A percentile compares a stretch with the other conserved stretches of the same genome.
Conservation (phyloP, 1,284 basidiomycete genomes). For the Tetrapyrgos nigripes region DNA sequence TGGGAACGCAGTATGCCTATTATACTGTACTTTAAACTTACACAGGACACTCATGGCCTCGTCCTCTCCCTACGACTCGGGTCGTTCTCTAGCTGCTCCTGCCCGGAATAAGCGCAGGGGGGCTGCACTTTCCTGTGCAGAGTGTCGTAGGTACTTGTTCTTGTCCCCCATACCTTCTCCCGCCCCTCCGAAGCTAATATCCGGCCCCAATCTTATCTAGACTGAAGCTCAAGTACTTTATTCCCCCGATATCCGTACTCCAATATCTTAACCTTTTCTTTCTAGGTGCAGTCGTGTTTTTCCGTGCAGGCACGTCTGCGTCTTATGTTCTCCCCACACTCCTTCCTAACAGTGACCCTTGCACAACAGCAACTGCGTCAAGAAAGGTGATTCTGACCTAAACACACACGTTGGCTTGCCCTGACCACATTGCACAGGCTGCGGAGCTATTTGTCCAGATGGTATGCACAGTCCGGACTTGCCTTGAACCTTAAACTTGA, state of each 20-base stretch:
- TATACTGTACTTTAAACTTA: too few species aligned
- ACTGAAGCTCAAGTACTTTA: constrained; percentile 64
- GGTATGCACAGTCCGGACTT: constrained; percentile 39
- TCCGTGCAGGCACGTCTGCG: constrained; percentile 54
- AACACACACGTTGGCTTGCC: neutral
- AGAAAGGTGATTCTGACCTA: constrained; percentile 61
- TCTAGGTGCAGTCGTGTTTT: constrained; percentile 66
- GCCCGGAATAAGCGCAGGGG: constrained; percentile 55
- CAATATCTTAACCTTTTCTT: constrained; percentile 13
- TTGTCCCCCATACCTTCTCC: neutral
- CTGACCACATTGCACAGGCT: constrained; percentile 12
- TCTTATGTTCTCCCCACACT: constrained; percentile 5
- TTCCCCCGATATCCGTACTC: constrained; percentile 13
- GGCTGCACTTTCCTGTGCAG: constrained; percentile 63
- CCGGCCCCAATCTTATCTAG: constrained; percentile 35
- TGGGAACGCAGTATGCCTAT: neutral
- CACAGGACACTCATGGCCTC: constrained; percentile 3
- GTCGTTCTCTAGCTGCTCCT: constrained; percentile 32
- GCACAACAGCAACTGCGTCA: constrained; percentile 61
- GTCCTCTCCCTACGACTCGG: constrained; percentile 2
- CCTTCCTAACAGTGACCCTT: constrained; percentile 14
- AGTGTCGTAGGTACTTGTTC: constrained; percentile 61
- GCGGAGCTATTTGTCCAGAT: constrained; percentile 60
- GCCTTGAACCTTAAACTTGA: constrained; percentile 16
- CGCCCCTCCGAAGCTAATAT: constrained; percentile 2